Conservation (phyloP, 2,329 filamentous ascomycete genomes). For the Onygenales sp. region DNA sequence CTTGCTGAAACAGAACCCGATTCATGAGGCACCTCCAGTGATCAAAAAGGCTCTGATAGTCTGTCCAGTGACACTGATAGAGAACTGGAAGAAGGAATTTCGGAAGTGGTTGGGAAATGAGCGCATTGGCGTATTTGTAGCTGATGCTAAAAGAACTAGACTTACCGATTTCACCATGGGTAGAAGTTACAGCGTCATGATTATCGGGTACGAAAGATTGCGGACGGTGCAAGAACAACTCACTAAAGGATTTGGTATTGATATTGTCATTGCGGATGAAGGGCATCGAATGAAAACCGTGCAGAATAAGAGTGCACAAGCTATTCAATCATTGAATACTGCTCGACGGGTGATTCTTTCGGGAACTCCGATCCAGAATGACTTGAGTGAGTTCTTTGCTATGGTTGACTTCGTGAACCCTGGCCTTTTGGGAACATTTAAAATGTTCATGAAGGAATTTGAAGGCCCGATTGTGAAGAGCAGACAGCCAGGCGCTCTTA, state of each 20-base stretch:
- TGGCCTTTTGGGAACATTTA: constrained; percentile 52
- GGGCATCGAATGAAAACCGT: constrained; percentile 59
- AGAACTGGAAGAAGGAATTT: constrained; percentile 66
- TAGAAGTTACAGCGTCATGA: constrained; percentile 60
- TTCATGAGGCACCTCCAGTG: constrained; percentile 49
- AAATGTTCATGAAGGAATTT: constrained; percentile 55
- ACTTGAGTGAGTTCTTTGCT: constrained; percentile 57
- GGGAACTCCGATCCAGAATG: constrained; percentile 60
- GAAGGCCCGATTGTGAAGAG: constrained; percentile 56
- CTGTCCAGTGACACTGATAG: constrained; percentile 62
- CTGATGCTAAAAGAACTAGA: constrained; percentile 49
- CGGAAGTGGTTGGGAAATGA: constrained; percentile 65
- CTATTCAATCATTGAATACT: constrained; percentile 56
- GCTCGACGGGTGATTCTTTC: constrained; percentile 54
- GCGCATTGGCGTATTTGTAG: constrained; percentile 58
- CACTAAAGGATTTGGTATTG: constrained; percentile 52
- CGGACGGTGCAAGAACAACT: constrained; percentile 56
- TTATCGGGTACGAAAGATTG: constrained; percentile 64
- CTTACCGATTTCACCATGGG: constrained; percentile 61
- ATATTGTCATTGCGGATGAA: constrained; percentile 63
- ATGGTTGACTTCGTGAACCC: constrained; percentile 63
- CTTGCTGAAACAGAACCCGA: constrained; percentile 60
- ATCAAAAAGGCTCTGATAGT: constrained; percentile 64
- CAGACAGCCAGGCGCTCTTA: constrained; percentile 53
- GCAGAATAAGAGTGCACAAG: constrained; percentile 58